phyloP scores from a whole-genome alignment of 2,329 filamentous ascomycete species.

The Cordyceps pruinosa region DNA sequence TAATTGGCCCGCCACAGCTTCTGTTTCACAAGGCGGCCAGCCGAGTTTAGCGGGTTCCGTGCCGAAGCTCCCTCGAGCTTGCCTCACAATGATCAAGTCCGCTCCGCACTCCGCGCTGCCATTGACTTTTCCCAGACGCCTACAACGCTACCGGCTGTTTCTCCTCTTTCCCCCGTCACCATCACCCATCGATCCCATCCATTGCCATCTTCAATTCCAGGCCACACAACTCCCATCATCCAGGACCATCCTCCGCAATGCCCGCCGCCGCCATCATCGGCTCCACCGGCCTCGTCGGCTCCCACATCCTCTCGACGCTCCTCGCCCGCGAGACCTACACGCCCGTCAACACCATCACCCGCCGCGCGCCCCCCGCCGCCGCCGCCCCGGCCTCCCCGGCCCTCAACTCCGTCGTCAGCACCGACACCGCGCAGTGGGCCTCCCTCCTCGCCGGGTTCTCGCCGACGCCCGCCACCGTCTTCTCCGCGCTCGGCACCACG shows the following conservation, averaged over 20 bases:
- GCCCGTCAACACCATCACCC: constrained; percentile 57
- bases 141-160: background rate
- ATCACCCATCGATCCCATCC: background rate
- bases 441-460: constrained; percentile 47
- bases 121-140: background rate
- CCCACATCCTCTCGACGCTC: constrained; percentile 63
- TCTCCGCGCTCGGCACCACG: constrained; percentile 77
- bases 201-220: background rate
- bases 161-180: background rate
- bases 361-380: constrained; percentile 51
- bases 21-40: no score
- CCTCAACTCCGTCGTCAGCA: constrained; percentile 55
- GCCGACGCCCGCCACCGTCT: constrained; percentile 56
- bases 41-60: background rate
- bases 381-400: constrained; percentile 36
- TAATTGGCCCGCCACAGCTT: no score
- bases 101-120: constrained; percentile 6
- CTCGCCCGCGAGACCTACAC: constrained; percentile 47
- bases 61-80: constrained; percentile 2
- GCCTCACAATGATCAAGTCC: constrained; percentile 10
- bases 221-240: background rate
- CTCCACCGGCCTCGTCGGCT: constrained; percentile 63
- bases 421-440: constrained; percentile 65
- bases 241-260: constrained; percentile 20
- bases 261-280: constrained; percentile 49